These are phyloP conservation scores for Apiotrichum akiyoshidainum DNA, from an alignment of 1,284 basidiomycete species.

Conservation along the genomic window DNA sequence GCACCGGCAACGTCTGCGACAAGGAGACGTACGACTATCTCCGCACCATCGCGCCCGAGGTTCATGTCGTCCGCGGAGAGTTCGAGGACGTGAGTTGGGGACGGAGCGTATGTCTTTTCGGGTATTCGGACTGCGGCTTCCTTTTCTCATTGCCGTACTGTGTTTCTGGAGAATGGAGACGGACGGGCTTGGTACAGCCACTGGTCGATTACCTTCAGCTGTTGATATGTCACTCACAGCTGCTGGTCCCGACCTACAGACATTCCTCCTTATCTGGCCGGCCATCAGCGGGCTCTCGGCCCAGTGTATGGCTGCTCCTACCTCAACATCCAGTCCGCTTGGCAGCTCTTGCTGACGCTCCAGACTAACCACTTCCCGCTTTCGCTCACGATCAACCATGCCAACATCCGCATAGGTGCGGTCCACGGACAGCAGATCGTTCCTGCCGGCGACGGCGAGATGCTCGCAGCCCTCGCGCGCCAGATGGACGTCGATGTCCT, in stretches of 20 bases:
- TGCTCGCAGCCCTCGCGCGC: slow-evolving; percentile 77
- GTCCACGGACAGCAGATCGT: slow-evolving; percentile 94
- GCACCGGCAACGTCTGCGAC: slow-evolving; percentile 97
- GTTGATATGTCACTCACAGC: too few relatives aligned
- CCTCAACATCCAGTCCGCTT: too few relatives aligned
- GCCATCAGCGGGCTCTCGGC: too few relatives aligned
- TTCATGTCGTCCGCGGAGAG: slow-evolving; percentile 88
- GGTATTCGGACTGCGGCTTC: too few relatives aligned
- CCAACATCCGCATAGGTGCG: slow-evolving; percentile 78
- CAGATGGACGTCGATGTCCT: slow-evolving; percentile 98
- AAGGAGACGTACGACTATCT: slow-evolving; percentile 96
- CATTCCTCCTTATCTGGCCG: too few relatives aligned
- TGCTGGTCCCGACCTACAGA: too few relatives aligned
- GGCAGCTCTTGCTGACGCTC: neutral
- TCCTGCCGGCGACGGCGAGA: slow-evolving; percentile 86
- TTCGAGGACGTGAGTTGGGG: slow-evolving; percentile 77
- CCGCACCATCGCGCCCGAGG: slow-evolving; percentile 92
- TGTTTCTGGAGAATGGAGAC: too few relatives aligned
- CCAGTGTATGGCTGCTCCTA: too few relatives aligned
- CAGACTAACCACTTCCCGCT: slow-evolving; percentile 64
- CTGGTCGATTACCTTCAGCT: too few relatives aligned
- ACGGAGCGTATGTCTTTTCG: too few relatives aligned
- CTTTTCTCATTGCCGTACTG: too few relatives aligned
- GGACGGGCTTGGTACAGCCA: too few relatives aligned
- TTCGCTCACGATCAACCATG: slow-evolving; percentile 75